Conservation (phyloP, 495 filamentous ascomycete species). For the Talaromyces wortmannii region DNA sequence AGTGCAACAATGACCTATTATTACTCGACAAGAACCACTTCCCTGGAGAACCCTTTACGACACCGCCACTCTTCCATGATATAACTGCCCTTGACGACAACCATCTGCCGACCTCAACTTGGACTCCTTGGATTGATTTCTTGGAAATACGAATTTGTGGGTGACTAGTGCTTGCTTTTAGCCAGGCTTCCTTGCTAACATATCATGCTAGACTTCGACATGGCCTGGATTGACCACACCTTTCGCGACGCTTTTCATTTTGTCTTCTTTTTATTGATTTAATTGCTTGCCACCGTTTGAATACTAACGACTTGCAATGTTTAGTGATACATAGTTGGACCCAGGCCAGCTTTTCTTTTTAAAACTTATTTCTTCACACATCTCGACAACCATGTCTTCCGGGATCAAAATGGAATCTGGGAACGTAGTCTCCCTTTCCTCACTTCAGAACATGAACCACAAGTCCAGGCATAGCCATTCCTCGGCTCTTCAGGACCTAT, state of each 20-base stretch:
- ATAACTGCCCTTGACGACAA: neutral
- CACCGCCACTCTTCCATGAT: no score
- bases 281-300: slow-evolving; percentile 7
- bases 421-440: slow-evolving; percentile 26
- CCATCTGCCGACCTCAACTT: neutral
- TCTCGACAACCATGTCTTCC: slow-evolving; percentile 22
- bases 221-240: neutral
- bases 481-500: slow-evolving; percentile 29
- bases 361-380: neutral
- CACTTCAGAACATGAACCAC: slow-evolving; percentile 25
- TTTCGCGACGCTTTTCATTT: slow-evolving; percentile 18
- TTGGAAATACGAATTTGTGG: neutral
- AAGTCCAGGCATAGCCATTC: slow-evolving; percentile 24
- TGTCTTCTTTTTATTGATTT: slow-evolving; percentile 8
- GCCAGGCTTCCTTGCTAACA: neutral
- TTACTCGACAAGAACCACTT: no score
- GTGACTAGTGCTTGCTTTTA: neutral
- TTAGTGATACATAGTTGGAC: slow-evolving; percentile 2
- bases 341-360: slow-evolving; percentile 3
- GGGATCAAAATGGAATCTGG: slow-evolving; percentile 30
- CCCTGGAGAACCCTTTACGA: no score
- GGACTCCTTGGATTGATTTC: neutral
- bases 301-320: slow-evolving; percentile 1
- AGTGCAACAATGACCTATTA: no score
- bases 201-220: neutral